Conservation (phyloP, 768 basidiomycete species). For the Naganishia vaughanmartiniae region DNA sequence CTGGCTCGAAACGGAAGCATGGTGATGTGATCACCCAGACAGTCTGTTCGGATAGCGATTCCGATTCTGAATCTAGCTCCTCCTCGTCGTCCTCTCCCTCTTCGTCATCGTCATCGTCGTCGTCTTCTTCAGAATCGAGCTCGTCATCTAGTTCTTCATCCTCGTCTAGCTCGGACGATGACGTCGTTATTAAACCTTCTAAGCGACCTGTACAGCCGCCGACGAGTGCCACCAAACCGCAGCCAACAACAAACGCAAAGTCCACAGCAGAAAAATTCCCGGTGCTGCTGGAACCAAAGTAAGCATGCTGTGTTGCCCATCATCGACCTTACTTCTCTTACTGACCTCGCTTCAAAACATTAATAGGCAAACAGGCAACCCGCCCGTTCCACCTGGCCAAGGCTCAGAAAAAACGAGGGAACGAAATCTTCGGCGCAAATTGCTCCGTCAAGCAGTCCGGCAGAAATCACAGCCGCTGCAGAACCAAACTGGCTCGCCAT, state of each 20-base stretch:
- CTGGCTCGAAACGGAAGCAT: neutral
- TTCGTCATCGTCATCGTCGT: constrained; percentile 23
- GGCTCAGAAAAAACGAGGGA: constrained; percentile 27
- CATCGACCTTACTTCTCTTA: neutral
- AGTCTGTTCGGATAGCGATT: constrained; percentile 7
- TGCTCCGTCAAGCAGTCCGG: constrained; percentile 12
- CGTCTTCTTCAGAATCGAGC: constrained; percentile 17
- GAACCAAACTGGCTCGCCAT: neutral
- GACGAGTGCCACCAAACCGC: neutral
- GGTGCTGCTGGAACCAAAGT: constrained; percentile 18
- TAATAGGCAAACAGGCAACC: neutral
- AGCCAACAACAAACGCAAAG: neutral
- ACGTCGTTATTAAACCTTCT: neutral
- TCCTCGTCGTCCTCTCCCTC: constrained; percentile 24
- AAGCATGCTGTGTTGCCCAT: neutral
- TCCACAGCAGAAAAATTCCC: constrained; percentile 1
- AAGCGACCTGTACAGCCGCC: neutral
- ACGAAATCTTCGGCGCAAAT: constrained; percentile 28
- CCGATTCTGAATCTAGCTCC: constrained; percentile 10
- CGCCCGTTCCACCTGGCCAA: constrained; percentile 27
- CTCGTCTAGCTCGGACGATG: constrained; percentile 1
- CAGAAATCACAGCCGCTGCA: neutral
- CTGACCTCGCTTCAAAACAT: neutral
- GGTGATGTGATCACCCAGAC: neutral
- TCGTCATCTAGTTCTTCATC: constrained; percentile 9